phyloP scores from a whole-genome alignment of 768 basidiomycete genomes.

The Rhizopogon salebrosus region DNA sequence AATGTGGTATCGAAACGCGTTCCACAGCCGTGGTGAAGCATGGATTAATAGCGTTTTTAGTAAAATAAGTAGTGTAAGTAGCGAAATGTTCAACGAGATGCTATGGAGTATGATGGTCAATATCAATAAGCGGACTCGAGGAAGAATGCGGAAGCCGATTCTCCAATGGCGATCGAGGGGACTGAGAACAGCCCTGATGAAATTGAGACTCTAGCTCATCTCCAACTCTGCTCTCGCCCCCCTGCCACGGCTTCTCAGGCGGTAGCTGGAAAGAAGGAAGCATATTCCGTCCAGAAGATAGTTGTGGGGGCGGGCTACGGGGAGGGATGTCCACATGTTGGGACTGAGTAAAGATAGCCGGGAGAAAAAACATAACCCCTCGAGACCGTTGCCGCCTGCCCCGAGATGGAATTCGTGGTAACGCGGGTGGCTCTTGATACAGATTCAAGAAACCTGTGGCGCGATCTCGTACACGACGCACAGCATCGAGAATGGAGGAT shows the following conservation, averaged over 20 bases:
- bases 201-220: constrained; percentile 17
- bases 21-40: constrained; percentile 25
- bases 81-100: constrained; percentile 6
- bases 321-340: constrained; percentile 24
- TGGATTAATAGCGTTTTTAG: constrained; percentile 20
- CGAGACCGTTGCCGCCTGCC: constrained; percentile 44
- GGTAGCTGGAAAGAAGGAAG: constrained; percentile 17
- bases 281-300: constrained; percentile 5
- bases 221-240: constrained; percentile 29
- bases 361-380: constrained; percentile 76
- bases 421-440: constrained; percentile 28
- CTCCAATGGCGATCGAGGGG: constrained; percentile 17
- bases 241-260: constrained; percentile 42
- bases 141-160: constrained; percentile 17
- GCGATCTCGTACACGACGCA: constrained; percentile 54
- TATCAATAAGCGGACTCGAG: constrained; percentile 25
- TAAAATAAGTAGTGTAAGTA: constrained; percentile 18
- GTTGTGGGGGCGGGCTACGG: constrained; percentile 27
- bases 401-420: constrained; percentile 44
- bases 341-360: constrained; percentile 65
- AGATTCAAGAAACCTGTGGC: constrained; percentile 41
- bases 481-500: constrained; percentile 44
- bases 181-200: constrained; percentile 25
- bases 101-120: constrained; percentile 21
- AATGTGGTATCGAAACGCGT: constrained; percentile 9